Conservation (phyloP, 1,284 basidiomycete genomes). For the Hymenochaete sp. region DNA sequence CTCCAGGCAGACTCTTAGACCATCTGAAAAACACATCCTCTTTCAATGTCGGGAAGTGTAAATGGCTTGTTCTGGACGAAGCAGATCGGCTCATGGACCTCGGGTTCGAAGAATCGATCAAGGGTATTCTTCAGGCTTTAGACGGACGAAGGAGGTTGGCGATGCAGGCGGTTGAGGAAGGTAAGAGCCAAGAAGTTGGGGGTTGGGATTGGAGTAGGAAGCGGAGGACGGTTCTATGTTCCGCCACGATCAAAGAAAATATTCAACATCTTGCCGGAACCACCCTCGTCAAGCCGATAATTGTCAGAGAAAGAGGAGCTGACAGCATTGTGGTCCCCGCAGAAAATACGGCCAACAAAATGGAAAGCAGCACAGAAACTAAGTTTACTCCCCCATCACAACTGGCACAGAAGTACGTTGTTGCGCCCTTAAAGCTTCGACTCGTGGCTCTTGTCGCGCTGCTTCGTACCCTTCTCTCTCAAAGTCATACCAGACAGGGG, state of each 20-base stretch:
- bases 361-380: slow-evolving; percentile 8
- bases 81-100: slow-evolving; percentile 83
- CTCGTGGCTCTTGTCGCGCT: slow-evolving; percentile 87
- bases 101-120: slow-evolving; percentile 54
- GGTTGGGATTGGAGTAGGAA: slow-evolving; percentile 78
- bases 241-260: slow-evolving; percentile 91
- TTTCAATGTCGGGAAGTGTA: slow-evolving; percentile 87
- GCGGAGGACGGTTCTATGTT: slow-evolving; percentile 85
- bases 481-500: slow-evolving; percentile 41
- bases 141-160: slow-evolving; percentile 74
- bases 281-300: slow-evolving; percentile 61
- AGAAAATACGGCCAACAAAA: slow-evolving; percentile 36
- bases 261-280: slow-evolving; percentile 90
- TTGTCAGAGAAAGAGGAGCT: no score
- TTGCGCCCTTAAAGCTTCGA: slow-evolving; percentile 90
- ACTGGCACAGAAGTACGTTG: slow-evolving; percentile 86
- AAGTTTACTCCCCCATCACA: slow-evolving; percentile 94
- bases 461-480: slow-evolving; percentile 65
- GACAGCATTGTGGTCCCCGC: not conserved
- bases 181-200: slow-evolving; percentile 64
- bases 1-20: slow-evolving; percentile 63
- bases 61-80: slow-evolving; percentile 96
- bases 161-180: slow-evolving; percentile 63
- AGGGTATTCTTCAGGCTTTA: slow-evolving; percentile 79
- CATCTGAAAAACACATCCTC: slow-evolving; percentile 79